Evolutionary conservation across 1,284 basidiomycete species (phyloP), one percentile per base, ranked within the genome.

Genomic region (Cerrena zonata): DNA sequence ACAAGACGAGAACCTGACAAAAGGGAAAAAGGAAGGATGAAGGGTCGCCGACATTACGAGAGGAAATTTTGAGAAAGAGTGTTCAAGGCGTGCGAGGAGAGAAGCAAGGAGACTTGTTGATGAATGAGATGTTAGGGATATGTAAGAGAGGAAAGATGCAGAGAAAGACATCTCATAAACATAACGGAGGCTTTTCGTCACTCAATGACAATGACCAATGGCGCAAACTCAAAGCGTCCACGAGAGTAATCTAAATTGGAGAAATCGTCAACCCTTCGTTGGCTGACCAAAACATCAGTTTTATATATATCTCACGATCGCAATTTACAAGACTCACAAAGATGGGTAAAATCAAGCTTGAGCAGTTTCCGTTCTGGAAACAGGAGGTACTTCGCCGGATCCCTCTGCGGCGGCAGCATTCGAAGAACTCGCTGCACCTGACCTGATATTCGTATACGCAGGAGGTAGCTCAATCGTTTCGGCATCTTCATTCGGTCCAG

Each of bases 381-480:
- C 30, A 15, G 30, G 7, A 7, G 30, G 15, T 15, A 15, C 15
- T 34, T 7, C 30, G 30, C 15, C 30, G 7, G 30, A 34, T 5
- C 25, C n/a, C 22, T 21, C 37, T 18, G n/a, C 36, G 13, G 5
- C 21, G 23, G 43, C n/a, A 11, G n/a, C 18, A 45, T 38, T 27
- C 40, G 53, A 25, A 21, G 23, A 18, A n/a, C 37, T 25, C 15
- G 18, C 13, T 19, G 24, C 21, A 23, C 10, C 4, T 23, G 7
- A 21, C 30, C 45, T 52, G 39, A 69, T 56, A 38, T 71, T 64
- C 47, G 82, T 86, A 65, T 90, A 90, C 34, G 87, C 86, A 4
- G 87, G 87, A 13, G 87, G 87, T 43, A 90, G 72, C 67, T 90
- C 87, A 37, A 90, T 78, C 44, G 86, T 89, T 64, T 87, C 86